Evolutionary conservation across 1,284 basidiomycete genomes (phyloP).

Genomic region (Garcileccinum viscosum): DNA sequence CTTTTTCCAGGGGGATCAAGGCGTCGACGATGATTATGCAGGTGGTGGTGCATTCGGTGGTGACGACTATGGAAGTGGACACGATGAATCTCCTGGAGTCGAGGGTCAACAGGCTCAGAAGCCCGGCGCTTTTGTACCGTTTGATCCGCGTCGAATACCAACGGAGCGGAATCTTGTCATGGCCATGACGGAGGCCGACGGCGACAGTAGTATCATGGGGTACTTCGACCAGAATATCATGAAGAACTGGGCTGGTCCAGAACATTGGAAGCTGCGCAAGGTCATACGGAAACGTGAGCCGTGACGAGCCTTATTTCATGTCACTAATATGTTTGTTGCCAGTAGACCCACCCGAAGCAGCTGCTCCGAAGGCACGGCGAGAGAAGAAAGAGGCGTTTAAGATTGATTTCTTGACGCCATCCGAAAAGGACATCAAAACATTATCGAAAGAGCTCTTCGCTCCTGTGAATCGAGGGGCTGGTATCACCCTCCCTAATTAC

Average conservation of each 20-base stretch:
- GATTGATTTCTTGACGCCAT: conserved; percentile 82
- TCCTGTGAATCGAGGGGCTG: conserved; percentile 65
- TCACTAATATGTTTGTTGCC: conserved; percentile 11
- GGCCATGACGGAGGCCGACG: conserved; percentile 78
- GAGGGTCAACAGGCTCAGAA: conserved; percentile 46
- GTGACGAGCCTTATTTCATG: not conserved
- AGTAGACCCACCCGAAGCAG: conserved; percentile 58
- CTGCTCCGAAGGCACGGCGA: conserved; percentile 59
- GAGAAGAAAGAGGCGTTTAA: conserved; percentile 88
- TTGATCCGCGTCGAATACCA: conserved; percentile 77
- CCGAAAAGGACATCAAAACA: conserved; percentile 72
- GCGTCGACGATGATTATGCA: conserved; percentile 61
- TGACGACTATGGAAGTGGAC: conserved; percentile 52
- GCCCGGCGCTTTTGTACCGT: conserved; percentile 67
- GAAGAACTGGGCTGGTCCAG: conserved; percentile 98
- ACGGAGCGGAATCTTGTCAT: conserved; percentile 82
- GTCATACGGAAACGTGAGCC: conserved; percentile 74
- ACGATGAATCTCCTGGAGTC: conserved; percentile 48
- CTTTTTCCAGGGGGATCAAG: conserved; percentile 79
- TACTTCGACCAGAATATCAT: conserved; percentile 91
- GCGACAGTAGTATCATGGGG: conserved; percentile 78
- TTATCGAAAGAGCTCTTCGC: conserved; percentile 84
- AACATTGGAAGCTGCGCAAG: conserved; percentile 95
- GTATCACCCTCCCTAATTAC: conserved; percentile 71
- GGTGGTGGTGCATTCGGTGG: conserved; percentile 50